phyloP scores from a whole-genome alignment of 2,329 filamentous ascomycete genomes.

The Lasiodiplodia citricola region DNA sequence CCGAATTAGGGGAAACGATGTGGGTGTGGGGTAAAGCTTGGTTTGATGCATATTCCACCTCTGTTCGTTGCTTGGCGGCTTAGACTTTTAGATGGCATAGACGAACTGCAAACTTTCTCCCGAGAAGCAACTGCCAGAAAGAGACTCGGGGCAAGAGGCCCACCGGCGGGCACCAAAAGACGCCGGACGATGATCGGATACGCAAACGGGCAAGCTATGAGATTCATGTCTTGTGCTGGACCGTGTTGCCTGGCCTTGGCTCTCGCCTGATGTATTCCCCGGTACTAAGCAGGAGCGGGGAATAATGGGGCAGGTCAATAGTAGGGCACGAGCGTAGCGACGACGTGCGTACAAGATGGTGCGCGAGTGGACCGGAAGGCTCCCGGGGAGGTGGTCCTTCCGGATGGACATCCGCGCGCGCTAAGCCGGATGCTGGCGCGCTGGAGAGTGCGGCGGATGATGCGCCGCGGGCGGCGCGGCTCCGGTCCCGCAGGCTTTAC shows the following conservation, averaged over 20 bases:
- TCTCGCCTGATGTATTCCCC: not conserved
- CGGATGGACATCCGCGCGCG: conserved; percentile 14
- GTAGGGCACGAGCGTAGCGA: not conserved
- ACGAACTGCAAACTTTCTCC: too few relatives aligned
- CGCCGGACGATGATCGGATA: not conserved
- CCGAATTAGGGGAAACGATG: not conserved
- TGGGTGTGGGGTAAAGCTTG: not conserved
- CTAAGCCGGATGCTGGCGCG: not conserved
- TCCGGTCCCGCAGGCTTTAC: not conserved
- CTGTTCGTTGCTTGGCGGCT: not conserved
- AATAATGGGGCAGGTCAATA: not conserved
- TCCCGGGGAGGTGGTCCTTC: not conserved
- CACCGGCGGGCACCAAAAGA: not conserved
- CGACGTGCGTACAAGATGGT: not conserved
- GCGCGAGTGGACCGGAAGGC: conserved; percentile 5
- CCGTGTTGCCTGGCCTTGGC: not conserved
- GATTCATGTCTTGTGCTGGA: not conserved
- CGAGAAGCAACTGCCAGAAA: too few relatives aligned
- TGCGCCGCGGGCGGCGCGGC: conserved; percentile 9
- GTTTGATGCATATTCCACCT: not conserved
- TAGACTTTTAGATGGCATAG: not conserved
- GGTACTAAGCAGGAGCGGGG: conserved; percentile 6
- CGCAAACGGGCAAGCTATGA: not conserved
- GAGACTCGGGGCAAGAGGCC: not conserved
- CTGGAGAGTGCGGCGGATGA: conserved; percentile 1